phyloP scores from a whole-genome alignment of 2,329 filamentous ascomycete species.

The Aspergillus fumigatiaffinis region DNA sequence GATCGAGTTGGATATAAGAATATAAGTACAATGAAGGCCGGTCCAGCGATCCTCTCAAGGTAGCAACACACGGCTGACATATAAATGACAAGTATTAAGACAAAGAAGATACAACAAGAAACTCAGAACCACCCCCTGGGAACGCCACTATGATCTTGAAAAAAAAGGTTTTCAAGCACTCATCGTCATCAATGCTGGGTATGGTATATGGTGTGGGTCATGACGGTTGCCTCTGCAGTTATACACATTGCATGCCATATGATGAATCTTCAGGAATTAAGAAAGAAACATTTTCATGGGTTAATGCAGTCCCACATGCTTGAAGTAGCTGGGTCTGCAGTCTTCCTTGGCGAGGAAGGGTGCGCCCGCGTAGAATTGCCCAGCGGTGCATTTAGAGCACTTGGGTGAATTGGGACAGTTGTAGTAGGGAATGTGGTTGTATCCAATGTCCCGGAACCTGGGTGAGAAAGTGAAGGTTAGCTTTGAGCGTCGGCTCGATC shows the following conservation, averaged over 20 bases:
- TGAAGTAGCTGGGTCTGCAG: constrained; percentile 95
- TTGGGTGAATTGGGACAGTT: constrained; percentile 98
- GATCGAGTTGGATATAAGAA: constrained; percentile 13
- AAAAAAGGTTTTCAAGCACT: constrained; percentile 8
- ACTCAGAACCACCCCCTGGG: constrained; percentile 5
- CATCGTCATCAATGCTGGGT: constrained; percentile 14
- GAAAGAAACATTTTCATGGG: neutral
- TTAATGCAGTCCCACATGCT: constrained; percentile 79
- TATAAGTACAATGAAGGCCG: constrained; percentile 29
- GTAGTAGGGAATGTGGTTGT: constrained; percentile 97
- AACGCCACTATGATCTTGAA: constrained; percentile 17
- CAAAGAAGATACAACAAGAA: constrained; percentile 2
- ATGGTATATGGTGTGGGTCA: constrained; percentile 10
- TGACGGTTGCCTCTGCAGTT: neutral
- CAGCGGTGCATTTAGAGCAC: constrained; percentile 81
- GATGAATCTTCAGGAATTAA: neutral
- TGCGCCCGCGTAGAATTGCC: constrained; percentile 84
- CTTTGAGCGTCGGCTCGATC: neutral
- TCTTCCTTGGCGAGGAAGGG: constrained; percentile 83
- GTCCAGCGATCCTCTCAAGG: constrained; percentile 13
- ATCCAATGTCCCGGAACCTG: constrained; percentile 99
- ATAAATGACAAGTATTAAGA: constrained; percentile 3
- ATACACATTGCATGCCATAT: neutral
- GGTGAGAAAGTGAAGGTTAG: constrained; percentile 1
- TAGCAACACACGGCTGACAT: constrained; percentile 9